phyloP scores from a whole-genome alignment of 345 rosid genomes.

The Reutealis trisperma region DNA sequence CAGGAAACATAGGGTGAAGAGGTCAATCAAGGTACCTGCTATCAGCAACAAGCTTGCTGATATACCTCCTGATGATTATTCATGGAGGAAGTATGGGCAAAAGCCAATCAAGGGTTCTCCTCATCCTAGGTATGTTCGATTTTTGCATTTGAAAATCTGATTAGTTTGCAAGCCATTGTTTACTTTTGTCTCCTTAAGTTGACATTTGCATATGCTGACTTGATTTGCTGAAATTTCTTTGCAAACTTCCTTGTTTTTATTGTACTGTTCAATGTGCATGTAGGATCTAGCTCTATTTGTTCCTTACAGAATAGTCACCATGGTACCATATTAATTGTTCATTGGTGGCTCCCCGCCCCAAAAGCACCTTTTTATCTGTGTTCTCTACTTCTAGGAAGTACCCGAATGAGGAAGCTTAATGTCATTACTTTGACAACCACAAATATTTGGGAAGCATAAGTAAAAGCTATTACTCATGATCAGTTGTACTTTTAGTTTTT shows the following conservation, averaged over 20 bases:
- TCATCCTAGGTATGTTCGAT: conserved; percentile 59
- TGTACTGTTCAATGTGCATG: conserved; percentile 6
- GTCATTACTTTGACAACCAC: neutral
- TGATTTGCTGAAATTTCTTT: neutral
- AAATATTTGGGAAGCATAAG: too few species aligned
- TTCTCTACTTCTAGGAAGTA: neutral
- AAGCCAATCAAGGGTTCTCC: conserved; percentile 90
- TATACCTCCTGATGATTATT: conserved; percentile 80
- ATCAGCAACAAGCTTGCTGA: conserved; percentile 82
- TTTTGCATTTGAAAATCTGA: neutral
- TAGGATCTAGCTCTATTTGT: conserved; percentile 2
- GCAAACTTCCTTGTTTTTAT: neutral
- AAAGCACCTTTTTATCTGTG: neutral
- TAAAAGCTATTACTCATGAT: neutral
- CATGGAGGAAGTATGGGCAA: conserved; percentile 87
- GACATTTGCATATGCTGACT: neutral
- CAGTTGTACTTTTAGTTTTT: neutral
- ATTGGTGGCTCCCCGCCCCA: neutral
- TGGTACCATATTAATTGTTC: neutral
- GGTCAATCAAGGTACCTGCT: conserved; percentile 79
- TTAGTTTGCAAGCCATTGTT: neutral
- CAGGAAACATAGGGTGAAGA: conserved; percentile 78
- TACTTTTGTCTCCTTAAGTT: neutral
- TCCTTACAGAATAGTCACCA: too few species aligned
- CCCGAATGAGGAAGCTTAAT: neutral